Base-by-base conservation (phyloP, 2,329 filamentous ascomycete species). In the Penicillium concentricum region DNA sequence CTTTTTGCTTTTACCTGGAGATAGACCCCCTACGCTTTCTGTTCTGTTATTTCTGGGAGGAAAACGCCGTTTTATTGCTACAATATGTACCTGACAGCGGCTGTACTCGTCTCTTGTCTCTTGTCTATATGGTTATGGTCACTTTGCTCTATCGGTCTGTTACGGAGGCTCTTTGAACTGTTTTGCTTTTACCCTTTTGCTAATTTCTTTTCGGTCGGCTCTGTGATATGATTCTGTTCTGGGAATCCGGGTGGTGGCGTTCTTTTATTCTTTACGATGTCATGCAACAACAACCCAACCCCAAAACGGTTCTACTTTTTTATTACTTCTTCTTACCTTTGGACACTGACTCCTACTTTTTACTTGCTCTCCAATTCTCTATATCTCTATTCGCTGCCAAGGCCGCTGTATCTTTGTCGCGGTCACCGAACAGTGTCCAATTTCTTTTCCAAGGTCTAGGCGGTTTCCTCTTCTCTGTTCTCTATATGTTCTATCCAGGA, bases 221-320 rank as follows among this genome's bases (percentile, higher is more conserved):
- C 44, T 55, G 50, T 62, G 55, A 49, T 61, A 53, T 51, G 37
- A 34, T 49, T 37, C 47, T 45, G 46, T 47, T 47, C 53, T 52
- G 57, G 54, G 52, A 57, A 55, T 57, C 48, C 13, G 51, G 56
- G 51, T 48, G 45, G 59, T 35, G 62, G 62, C 62, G 62, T 65
- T 64, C 58, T 63, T 53, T 58, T 57, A 56, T 62, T 63, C 54
- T 49, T 64, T 43, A 65, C 61, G 62, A 65, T 62, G 62, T 63
- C 49, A 65, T 59, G 62, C 60, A 59, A 59, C 60, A 59, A 59
- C 35, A 39, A 61, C 34, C 50, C 55, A 30, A 58, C 60, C 45
- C 45, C 47, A 63, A 63, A 60, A 56, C 41, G 32, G 44, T 54
- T 53, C 34, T 35, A 34, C 32, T 39, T 43, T 38, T 43, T 37